Percentiles rank a stretch among this genome's conserved stretches.
phyloP scores from a whole-genome alignment of 768 basidiomycete genomes.

The Galerina marginata region DNA sequence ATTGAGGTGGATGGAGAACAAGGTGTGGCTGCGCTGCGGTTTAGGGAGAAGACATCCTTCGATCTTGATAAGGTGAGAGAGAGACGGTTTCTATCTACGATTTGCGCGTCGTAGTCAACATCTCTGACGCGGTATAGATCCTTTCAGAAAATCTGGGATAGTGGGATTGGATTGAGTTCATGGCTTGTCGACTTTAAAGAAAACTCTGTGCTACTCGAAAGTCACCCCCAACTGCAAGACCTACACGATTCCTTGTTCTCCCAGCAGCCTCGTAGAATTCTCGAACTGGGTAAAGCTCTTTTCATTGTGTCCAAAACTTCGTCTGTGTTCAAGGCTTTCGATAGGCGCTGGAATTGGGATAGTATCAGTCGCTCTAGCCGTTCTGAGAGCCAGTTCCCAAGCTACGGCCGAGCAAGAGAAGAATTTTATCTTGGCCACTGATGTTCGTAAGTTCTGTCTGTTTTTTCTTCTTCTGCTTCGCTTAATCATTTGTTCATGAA shows the following conservation, averaged over 20 bases:
- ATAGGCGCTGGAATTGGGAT: conserved; percentile 89
- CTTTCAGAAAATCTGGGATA: conserved; percentile 94
- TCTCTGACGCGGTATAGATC: conserved; percentile 33
- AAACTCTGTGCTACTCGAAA: conserved; percentile 16
- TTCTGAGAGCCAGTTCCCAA: conserved; percentile 48
- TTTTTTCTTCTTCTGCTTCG: no score
- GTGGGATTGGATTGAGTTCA: conserved; percentile 83
- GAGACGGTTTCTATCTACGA: not conserved
- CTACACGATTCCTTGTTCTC: conserved; percentile 44
- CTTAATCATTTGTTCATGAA: not conserved
- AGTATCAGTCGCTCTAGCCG: conserved; percentile 69
- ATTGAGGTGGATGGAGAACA: conserved; percentile 10
- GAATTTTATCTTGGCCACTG: conserved; percentile 54
- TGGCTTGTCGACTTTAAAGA: conserved; percentile 61
- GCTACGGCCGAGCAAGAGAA: conserved; percentile 4
- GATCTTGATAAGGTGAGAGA: conserved; percentile 87
- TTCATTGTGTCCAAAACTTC: not conserved
- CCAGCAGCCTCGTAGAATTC: conserved; percentile 42
- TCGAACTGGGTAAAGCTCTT: conserved; percentile 74
- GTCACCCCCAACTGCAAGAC: conserved; percentile 1
- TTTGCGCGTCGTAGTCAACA: not conserved
- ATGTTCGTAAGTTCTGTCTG: conserved; percentile 61
- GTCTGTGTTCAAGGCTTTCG: conserved; percentile 2
- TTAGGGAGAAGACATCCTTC: conserved; percentile 86
- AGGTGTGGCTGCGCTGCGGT: conserved; percentile 39